Evolutionary conservation across 257 asterid species (phyloP), one percentile per base, ranked within the genome.

Genomic region (Phtheirospermum japonicum): DNA sequence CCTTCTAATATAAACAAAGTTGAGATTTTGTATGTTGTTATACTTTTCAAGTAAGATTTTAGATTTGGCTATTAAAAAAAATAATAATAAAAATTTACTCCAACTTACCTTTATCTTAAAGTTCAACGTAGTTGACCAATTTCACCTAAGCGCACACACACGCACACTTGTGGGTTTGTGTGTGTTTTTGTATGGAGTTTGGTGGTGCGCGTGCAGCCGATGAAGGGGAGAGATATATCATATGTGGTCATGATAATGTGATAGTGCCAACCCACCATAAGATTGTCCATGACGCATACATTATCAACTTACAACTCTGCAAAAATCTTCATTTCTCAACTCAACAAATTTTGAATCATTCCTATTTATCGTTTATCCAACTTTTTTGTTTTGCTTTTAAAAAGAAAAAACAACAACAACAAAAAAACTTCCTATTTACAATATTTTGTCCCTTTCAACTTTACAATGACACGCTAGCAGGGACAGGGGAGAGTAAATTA

Each of bases 181-280:
- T 54, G 49, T 8, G 28, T 63, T 23, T 33, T 53, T 53, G 48
- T 64, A 65, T 69, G 71, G 71, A 65, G 87, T 77, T 82, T 75
- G 92, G 95, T 82, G 89, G 96, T 81, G 80, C 87, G 95, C 95
- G 76, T 88, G 95, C 95, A 70, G 81, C 43, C 48, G 66, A 76
- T 76, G 60, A 75, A 71, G 71, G 69, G 68, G 73, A 57, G 28
- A 64, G 63, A 72, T n/a, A n/a, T n/a, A n/a, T n/a, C n/a, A n/a
- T n/a, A n/a, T 74, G 79, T 79, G 77, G 84, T 75, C 74, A 82
- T 82, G 4, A 42, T 45, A 70, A 78, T 85, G 72, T 59, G 83
- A 39, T 63, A 59, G n/a, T 82, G 86, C 76, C 81, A 77, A 70
- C 84, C 81, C 69, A 81, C 85, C 85, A 75, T 74, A 77, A 81